Evolutionary conservation across 108 stramenopile species (phyloP), one percentile per base, ranked within the genome.

Genomic region (Ochromonas danica): DNA sequence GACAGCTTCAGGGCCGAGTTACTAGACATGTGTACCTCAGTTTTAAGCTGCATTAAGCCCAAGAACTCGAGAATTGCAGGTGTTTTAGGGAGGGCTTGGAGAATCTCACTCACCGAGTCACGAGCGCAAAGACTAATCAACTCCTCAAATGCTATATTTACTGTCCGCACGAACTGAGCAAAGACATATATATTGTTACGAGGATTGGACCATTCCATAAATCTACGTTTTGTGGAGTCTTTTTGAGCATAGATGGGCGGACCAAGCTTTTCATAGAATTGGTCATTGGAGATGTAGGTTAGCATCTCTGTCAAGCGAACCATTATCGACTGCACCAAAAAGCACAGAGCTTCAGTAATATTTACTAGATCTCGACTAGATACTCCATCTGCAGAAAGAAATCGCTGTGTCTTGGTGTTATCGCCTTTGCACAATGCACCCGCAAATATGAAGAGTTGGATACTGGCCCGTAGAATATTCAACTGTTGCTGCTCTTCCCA

Each of bases 401-500:
- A 67, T 28, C 30, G 31, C 31, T 67, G 63, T 36, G 63, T 25
- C 10, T 33, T 22, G 31, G 17, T 36, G 63, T 67, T 67, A 6
- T 67, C 63, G 51, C 63, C 63, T 28, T 36, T 67, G 31, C 63
- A 67, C 10, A 67, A 28, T 28, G 63, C 3, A 36, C 63, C 63
- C 17, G 31, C 63, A 36, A 67, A 36, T 6, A 14, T 67, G 31
- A 67, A 67, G 14, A 67, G 10, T 36, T 67, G 63, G 3, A 22
- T 25, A 36, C 17, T 35, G 3, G 63, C 63, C 10, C 63, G 63
- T 36, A 67, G 31, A 3, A 67, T 25, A 10, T 36, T 28, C 63
- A 67, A 36, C 31, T 31, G 31, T 10, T 57, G 51, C 17, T 22
- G 51, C 63, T 67, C 63, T 10, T 28, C 63, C 33, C 25, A 6